These are phyloP conservation scores for Vaccinium darrowii DNA, from an alignment of 148 eudicot genomes.

Conservation along the genomic window DNA sequence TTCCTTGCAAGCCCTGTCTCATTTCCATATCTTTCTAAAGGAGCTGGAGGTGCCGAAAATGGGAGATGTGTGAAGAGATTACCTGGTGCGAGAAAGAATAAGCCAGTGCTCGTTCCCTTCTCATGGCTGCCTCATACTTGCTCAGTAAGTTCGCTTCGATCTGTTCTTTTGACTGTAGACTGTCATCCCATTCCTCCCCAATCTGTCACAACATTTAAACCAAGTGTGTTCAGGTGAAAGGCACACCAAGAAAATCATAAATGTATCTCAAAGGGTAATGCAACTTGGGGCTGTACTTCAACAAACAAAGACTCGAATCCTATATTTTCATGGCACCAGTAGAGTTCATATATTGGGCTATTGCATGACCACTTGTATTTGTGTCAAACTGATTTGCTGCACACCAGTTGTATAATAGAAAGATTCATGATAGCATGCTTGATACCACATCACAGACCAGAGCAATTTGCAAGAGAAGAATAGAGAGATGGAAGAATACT, in stretches of 20 bases:
- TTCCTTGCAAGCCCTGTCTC: not conserved
- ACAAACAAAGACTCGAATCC: not conserved
- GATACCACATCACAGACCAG: not conserved
- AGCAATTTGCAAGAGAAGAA: not conserved
- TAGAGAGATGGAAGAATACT: slow-evolving; percentile 6
- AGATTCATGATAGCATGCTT: not conserved
- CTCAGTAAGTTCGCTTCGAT: slow-evolving; percentile 73
- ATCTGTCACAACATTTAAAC: slow-evolving; percentile 31
- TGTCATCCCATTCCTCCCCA: slow-evolving; percentile 83
- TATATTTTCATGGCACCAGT: not conserved
- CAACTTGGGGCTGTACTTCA: not conserved
- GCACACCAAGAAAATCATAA: not conserved
- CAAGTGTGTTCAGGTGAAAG: not conserved
- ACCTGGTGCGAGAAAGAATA: slow-evolving; percentile 97
- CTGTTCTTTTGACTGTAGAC: slow-evolving; percentile 74
- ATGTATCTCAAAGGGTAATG: not conserved
- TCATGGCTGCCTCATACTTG: slow-evolving; percentile 89
- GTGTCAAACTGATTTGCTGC: not conserved
- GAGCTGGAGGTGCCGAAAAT: slow-evolving; percentile 11
- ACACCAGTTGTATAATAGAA: not conserved
- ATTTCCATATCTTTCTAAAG: slow-evolving; percentile 15
- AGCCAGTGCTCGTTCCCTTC: slow-evolving; percentile 90
- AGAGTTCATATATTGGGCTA: not conserved
- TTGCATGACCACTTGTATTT: not conserved
- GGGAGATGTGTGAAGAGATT: slow-evolving; percentile 23